Evolutionary conservation across 2,329 filamentous ascomycete species (phyloP).

Genomic region (Sporothrix brunneoviolacea): DNA sequence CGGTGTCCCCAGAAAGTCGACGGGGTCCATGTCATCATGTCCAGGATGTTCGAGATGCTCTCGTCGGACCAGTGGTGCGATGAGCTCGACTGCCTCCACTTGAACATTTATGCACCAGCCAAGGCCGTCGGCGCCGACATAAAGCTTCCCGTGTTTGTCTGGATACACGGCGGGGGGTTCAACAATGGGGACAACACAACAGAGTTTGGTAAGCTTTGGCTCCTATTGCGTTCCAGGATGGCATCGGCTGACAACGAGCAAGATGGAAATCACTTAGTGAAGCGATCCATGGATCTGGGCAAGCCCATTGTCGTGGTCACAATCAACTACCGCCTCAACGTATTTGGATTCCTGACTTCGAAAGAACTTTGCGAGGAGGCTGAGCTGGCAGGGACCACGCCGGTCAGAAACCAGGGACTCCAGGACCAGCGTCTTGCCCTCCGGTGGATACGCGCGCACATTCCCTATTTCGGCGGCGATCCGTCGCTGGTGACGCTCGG

Average conservation of each 20-base stretch:
- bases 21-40: slow-evolving; percentile 6
- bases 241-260: too few relatives aligned
- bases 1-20: slow-evolving; percentile 13
- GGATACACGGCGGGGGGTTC: slow-evolving; percentile 16
- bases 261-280: slow-evolving; percentile 14
- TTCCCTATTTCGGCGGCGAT: slow-evolving; percentile 48
- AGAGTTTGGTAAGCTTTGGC: slow-evolving; percentile 9
- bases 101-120: slow-evolving; percentile 6
- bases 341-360: slow-evolving; percentile 18
- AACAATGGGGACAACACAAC: slow-evolving; percentile 9
- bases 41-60: slow-evolving; percentile 12
- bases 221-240: too few relatives aligned
- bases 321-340: slow-evolving; percentile 24
- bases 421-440: slow-evolving; percentile 46
- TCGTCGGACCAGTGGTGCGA: slow-evolving; percentile 7
- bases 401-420: slow-evolving; percentile 44
- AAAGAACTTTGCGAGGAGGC: slow-evolving; percentile 15
- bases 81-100: slow-evolving; percentile 9
- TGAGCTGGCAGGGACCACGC: neutral
- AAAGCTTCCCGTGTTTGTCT: slow-evolving; percentile 11
- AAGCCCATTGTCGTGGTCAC: slow-evolving; percentile 24
- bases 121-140: neutral
- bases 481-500: slow-evolving; percentile 44
- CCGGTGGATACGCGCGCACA: slow-evolving; percentile 46
- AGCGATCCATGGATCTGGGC: slow-evolving; percentile 20